These are phyloP conservation scores for Suillus occidentalis DNA, from an alignment of 768 basidiomycete genomes.

Conservation along the genomic window DNA sequence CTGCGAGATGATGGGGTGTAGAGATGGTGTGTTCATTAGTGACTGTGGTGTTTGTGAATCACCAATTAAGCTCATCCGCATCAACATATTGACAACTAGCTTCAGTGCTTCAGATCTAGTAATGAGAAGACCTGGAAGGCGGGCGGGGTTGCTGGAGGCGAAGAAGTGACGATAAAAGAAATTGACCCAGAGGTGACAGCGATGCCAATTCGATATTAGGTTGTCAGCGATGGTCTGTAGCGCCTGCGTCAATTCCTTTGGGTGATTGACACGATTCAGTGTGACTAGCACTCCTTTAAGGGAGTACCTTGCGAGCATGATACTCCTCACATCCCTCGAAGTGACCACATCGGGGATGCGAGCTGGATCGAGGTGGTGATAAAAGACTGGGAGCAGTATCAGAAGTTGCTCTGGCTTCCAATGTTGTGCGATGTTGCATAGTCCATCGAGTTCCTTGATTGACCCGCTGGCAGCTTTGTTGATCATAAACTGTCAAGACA, in stretches of 20 bases:
- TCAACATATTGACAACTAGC: conserved; percentile 6
- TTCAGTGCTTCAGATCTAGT: conserved; percentile 4
- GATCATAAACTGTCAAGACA: conserved; percentile 5
- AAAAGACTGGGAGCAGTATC: conserved; percentile 7
- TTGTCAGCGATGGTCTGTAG: not conserved
- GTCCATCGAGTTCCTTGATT: conserved; percentile 5
- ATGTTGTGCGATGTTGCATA: conserved; percentile 6
- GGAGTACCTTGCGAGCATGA: conserved; percentile 5
- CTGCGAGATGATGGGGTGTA: conserved; percentile 2
- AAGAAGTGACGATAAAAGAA: conserved; percentile 5
- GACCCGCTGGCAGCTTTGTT: conserved; percentile 3
- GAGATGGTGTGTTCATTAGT: not conserved
- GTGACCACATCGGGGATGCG: conserved; percentile 6
- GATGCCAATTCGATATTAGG: conserved; percentile 3
- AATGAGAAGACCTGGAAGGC: conserved; percentile 5
- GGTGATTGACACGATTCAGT: not conserved
- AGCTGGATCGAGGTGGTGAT: conserved; percentile 8
- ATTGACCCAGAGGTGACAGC: conserved; percentile 6
- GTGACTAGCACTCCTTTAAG: conserved; percentile 7
- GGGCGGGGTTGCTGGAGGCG: conserved; percentile 3
- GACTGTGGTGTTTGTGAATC: conserved; percentile 1
- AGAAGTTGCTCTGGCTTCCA: conserved; percentile 6
- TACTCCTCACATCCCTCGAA: conserved; percentile 1
- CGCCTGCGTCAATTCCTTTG: not conserved
- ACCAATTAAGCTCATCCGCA: conserved; percentile 3